Conservation (phyloP, 108 stramenopile genomes). For the Nitzschia sp. region DNA sequence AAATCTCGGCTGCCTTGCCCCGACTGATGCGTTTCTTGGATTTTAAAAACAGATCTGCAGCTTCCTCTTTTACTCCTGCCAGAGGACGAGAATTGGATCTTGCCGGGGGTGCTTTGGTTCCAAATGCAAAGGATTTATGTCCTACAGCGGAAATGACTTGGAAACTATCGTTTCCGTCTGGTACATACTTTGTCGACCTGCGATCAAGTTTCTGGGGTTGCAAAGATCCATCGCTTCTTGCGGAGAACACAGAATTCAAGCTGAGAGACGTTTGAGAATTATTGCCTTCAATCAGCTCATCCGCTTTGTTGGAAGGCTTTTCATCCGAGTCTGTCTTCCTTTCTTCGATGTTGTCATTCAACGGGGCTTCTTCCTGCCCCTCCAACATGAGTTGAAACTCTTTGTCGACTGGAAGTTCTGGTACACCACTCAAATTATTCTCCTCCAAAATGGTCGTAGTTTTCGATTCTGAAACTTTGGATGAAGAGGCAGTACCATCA, state of each 20-base stretch:
- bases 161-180: constrained; percentile 19
- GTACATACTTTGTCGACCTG: not conserved
- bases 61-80: not conserved
- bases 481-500: too few relatives aligned
- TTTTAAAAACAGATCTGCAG: not conserved
- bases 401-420: too few relatives aligned
- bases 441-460: too few relatives aligned
- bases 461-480: too few relatives aligned
- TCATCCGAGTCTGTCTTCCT: too few relatives aligned
- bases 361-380: not conserved
- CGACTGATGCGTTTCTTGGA: constrained; percentile 15
- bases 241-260: constrained; percentile 11
- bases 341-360: not conserved
- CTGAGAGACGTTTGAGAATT: not conserved
- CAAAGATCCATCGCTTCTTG: not conserved
- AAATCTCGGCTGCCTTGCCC: not conserved
- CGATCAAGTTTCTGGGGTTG: not conserved
- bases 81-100: not conserved
- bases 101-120: not conserved
- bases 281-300: not conserved
- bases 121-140: not conserved
- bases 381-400: too few relatives aligned
- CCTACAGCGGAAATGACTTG: constrained; percentile 4
- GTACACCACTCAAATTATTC: too few relatives aligned
- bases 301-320: too few relatives aligned